Evolutionary conservation across 805 yeast species (phyloP).

Genomic region (Schizosaccharomyces lindneri): DNA sequence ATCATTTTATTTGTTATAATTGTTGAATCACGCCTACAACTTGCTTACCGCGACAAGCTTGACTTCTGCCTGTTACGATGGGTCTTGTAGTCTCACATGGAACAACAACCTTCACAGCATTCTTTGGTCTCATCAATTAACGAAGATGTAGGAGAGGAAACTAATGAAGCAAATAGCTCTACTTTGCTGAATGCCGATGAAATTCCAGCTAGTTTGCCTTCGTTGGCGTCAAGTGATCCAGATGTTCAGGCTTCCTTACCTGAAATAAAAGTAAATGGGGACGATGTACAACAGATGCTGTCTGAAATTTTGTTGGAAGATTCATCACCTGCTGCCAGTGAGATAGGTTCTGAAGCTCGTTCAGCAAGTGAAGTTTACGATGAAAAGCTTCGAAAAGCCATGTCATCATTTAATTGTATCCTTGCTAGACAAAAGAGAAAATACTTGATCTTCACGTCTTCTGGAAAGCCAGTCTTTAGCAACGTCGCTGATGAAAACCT

Average conservation of each 20-base stretch:
- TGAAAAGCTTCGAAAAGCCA: too few species aligned
- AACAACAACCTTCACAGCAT: too few species aligned
- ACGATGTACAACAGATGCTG: neutral
- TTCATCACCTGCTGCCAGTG: neutral
- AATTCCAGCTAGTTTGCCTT: neutral
- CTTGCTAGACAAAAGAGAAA: neutral
- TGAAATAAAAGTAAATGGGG: neutral
- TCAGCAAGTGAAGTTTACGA: too few species aligned
- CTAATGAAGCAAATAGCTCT: neutral
- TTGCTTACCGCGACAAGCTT: too few species aligned
- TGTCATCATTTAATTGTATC: neutral
- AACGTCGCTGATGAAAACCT: neutral
- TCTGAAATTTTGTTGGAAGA: neutral
- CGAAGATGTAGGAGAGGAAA: neutral
- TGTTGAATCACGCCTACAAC: too few species aligned
- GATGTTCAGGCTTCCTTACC: neutral
- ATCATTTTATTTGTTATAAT: too few species aligned
- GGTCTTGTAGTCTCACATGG: too few species aligned
- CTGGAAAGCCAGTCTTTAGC: neutral
- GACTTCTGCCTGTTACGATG: too few species aligned
- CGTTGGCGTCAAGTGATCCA: neutral
- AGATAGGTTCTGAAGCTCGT: neutral
- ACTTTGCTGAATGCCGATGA: neutral
- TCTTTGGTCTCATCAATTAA: neutral
- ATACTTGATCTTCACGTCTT: neutral